Base-by-base conservation (phyloP, 495 filamentous ascomycete genomes). In the Podospora anserina region DNA sequence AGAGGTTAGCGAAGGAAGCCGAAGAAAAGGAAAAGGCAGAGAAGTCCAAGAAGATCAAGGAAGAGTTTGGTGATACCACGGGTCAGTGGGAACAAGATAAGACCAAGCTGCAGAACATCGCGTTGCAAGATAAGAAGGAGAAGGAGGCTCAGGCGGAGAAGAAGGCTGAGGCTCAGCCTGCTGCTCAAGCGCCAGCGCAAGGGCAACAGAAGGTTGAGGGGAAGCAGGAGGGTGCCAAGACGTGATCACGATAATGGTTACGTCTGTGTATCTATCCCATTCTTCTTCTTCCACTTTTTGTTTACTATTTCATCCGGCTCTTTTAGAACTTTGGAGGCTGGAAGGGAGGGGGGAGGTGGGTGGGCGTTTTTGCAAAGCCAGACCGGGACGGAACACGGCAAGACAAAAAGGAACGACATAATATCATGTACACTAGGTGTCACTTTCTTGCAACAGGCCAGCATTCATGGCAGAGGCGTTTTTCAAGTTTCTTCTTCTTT, bases 1-100 rank as follows among this genome's bases (percentile, higher is more conserved):
- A 97, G 72, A 87, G 88, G 34, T 82, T 88, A 66, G 87, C 86
- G 30, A 88, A 85, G 32, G 93, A 97, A 76, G 78, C 83, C 9
- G 90, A 91, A 78, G 90, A 93, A 70, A 83, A 86, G 70, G 88
- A 94, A 70, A 85, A 88, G 49, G 85, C 85, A 20, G 87, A 90
- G 61, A 82, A 85, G 55, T 78, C 85, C 71, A 84, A 87, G 74
- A 89, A 88, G 79, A 87, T 92, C 68, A 89, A 91, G 69, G 87
- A 88, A 65, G 80, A 89, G 60, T 94, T 93, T 78, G 82, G 88
- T 71, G 87, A 91, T 66, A 77, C 88, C 27, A 88, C 86, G 60
- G 81, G 80, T 64, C 86, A 94, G 78, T 95, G 91, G 90, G 90
- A 96, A 74, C 86, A 90, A 74, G 93, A 97, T 75, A 94, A 91